Base-by-base conservation (phyloP, 768 basidiomycete species). In the Lactifluus piperatus region DNA sequence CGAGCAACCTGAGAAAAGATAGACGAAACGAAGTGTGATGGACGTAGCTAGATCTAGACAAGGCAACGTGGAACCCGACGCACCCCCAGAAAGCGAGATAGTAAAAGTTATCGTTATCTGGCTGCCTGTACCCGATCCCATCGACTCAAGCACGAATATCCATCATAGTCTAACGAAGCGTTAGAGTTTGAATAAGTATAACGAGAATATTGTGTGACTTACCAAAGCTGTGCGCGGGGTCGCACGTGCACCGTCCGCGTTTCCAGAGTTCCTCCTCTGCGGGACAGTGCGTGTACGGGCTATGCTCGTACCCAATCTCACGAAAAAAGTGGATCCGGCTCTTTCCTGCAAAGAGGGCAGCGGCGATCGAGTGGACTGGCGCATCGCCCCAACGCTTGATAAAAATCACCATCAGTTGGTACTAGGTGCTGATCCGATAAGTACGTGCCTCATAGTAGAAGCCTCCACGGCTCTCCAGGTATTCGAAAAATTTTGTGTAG, bases 251-350 rank as follows among this genome's bases (percentile, higher is more conserved):
- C 55, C 73, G 75, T 16, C 76, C 75, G 41, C 70, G 65, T 43
- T 68, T 64, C 72, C 79, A 81, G 37, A 66, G 60, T 34, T 62
- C 67, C 5, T 66, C 58, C 29, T 69, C 72, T 45, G 68, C 63
- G 2, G 75, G 74, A 68, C 83, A 80, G 67, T 82, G 81, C 63
- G 75, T 79, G 75, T 89, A 91, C 5, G 81, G 83, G 56, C 86
- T 80, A 62, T 94, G 91, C 62, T 79, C 74, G 70, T 93, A 94
- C 0, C 91, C 93, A 39, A 94, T 90, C 65, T 94, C 89, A 48
- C 76, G 67, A 73, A 93, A 93, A 68, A 87, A 94, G 68, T 92
- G 87, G 24, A 92, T 74, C 66, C 88, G 85, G 30, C 86, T 82
- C 69, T 80, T 86, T 26, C 78, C 74, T 3, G 86, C 83, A 68